Conservation (phyloP, 208 protist genomes). For the Acanthamoeba lenticulata region DNA sequence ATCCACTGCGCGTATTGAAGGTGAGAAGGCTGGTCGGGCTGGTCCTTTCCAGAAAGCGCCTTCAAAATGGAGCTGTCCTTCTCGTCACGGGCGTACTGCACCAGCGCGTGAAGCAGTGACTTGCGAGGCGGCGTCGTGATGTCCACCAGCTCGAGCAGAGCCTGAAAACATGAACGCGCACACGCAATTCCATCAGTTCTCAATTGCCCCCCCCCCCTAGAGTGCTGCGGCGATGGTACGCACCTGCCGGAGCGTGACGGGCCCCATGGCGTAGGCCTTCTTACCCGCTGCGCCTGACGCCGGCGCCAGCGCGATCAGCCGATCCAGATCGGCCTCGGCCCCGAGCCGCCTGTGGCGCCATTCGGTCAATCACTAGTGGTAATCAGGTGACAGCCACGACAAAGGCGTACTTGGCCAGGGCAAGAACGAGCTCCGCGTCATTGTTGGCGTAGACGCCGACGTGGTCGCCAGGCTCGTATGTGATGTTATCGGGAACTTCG, state of each 20-base stretch:
- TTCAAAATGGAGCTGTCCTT: conserved; percentile 61
- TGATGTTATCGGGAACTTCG: conserved; percentile 80
- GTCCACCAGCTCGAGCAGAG: conserved; percentile 43
- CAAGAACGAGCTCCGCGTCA: conserved; percentile 88
- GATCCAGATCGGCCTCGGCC: conserved; percentile 17
- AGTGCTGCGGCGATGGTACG: too few species aligned
- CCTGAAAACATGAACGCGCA: too few species aligned
- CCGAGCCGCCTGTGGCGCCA: conserved; percentile 16
- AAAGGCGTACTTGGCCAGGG: conserved; percentile 84
- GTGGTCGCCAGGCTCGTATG: conserved; percentile 94
- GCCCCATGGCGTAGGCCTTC: conserved; percentile 12
- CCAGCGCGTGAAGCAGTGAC: conserved; percentile 67
- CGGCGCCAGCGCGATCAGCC: conserved; percentile 1
- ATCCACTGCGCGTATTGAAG: conserved; percentile 60
- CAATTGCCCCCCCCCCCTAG: too few species aligned
- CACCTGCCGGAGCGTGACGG: conserved; percentile 33
- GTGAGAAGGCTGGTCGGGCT: neutral
- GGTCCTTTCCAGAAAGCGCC: neutral
- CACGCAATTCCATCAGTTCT: too few species aligned
- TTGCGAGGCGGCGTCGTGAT: conserved; percentile 57
- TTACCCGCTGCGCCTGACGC: neutral
- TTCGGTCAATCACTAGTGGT: too few species aligned
- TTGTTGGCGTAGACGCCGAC: conserved; percentile 94
- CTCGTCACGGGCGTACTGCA: conserved; percentile 60
- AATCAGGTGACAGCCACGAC: too few species aligned